phyloP scores from a whole-genome alignment of 129 eudicot species.

The Lactuca sativa region DNA sequence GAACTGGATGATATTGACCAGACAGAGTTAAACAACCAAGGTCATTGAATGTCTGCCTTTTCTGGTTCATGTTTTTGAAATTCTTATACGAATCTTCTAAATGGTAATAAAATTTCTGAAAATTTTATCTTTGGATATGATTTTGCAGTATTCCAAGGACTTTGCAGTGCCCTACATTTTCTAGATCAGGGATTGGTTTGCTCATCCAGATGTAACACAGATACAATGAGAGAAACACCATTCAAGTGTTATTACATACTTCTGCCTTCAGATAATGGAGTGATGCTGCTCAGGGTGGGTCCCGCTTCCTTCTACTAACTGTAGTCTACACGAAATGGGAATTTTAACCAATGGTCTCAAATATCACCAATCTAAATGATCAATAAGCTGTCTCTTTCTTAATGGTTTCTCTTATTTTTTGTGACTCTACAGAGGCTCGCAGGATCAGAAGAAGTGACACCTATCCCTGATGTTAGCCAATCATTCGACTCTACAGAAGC shows the following conservation, averaged over 20 bases:
- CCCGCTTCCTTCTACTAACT: constrained; percentile 16
- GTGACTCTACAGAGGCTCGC: constrained; percentile 68
- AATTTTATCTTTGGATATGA: constrained; percentile 18
- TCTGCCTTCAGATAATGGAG: constrained; percentile 75
- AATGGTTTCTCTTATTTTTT: constrained; percentile 18
- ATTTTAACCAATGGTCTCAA: not conserved
- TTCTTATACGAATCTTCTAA: not conserved
- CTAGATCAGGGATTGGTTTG: constrained; percentile 91
- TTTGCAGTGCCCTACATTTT: constrained; percentile 62
- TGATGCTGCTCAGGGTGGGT: constrained; percentile 82
- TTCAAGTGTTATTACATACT: constrained; percentile 78
- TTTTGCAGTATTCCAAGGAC: constrained; percentile 70
- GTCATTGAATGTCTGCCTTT: constrained; percentile 37
- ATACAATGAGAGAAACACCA: constrained; percentile 61
- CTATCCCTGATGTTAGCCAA: constrained; percentile 56
- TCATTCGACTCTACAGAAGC: constrained; percentile 42
- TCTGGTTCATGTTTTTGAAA: constrained; percentile 7
- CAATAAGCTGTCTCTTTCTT: constrained; percentile 12
- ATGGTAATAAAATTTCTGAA: not conserved
- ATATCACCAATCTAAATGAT: not conserved
- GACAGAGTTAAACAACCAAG: constrained; percentile 55
- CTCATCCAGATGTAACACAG: constrained; percentile 74
- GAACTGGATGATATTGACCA: constrained; percentile 66
- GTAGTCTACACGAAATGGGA: not conserved
- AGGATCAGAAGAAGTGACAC: constrained; percentile 79